These are phyloP conservation scores for Microstegium vimineum DNA, from an alignment of 176 grass and related monocot species.

Conservation along the genomic window DNA sequence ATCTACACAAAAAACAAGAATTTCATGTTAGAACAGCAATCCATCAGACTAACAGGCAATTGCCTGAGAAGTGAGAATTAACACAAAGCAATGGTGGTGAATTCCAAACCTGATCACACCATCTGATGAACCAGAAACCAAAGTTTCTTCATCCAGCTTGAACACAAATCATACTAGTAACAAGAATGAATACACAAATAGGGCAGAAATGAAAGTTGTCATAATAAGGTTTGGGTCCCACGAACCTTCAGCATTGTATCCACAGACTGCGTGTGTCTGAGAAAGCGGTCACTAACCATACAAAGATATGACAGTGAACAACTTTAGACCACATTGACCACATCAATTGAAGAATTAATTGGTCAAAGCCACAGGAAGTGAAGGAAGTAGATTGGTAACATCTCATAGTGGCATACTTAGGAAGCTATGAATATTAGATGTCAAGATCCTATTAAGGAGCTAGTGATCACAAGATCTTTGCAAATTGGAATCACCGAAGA, in stretches of 20 bases:
- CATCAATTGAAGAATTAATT: not conserved
- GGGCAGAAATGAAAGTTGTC: not conserved
- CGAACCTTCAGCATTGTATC: slow-evolving; percentile 91
- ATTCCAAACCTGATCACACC: slow-evolving; percentile 82
- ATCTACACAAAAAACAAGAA: slow-evolving; percentile 38
- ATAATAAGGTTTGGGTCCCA: not conserved
- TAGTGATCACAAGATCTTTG: not conserved
- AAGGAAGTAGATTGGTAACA: not conserved
- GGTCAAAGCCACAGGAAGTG: not conserved
- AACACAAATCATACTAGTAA: slow-evolving; percentile 15
- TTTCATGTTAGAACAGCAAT: not conserved
- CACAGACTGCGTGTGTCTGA: slow-evolving; percentile 80
- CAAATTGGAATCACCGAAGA: not conserved
- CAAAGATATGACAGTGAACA: slow-evolving; percentile 21
- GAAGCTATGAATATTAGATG: not conserved
- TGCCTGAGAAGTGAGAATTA: not conserved
- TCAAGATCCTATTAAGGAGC: not conserved
- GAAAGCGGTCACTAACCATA: slow-evolving; percentile 76
- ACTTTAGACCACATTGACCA: not conserved
- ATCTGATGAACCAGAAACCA: slow-evolving; percentile 82
- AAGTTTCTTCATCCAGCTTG: slow-evolving; percentile 90
- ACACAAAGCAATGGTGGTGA: not conserved
- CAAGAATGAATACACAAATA: not conserved
- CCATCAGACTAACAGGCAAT: not conserved
- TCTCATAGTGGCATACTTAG: too few species aligned